A percentile compares a stretch with the other conserved stretches of the same genome.
Conservation (phyloP, 1,139 yeast species). For the Blastobotrys apis region DNA sequence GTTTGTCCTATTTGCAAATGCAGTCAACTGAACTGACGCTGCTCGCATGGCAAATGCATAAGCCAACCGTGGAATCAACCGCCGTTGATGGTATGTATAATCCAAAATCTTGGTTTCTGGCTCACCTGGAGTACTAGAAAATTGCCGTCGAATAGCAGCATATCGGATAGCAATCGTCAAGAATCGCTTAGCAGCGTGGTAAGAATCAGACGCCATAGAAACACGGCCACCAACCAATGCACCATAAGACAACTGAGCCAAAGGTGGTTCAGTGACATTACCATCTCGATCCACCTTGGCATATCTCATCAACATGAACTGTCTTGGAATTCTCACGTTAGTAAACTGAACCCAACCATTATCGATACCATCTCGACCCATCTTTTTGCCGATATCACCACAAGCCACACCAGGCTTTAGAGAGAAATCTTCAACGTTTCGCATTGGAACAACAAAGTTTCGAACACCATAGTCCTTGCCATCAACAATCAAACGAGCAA, state of each 20-base stretch:
- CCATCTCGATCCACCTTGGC: slow-evolving; percentile 70
- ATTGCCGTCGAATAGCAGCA: slow-evolving; percentile 87
- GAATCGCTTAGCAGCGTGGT: slow-evolving; percentile 72
- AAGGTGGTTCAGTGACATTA: slow-evolving; percentile 60
- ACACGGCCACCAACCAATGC: slow-evolving; percentile 89
- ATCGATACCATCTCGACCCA: slow-evolving; percentile 77
- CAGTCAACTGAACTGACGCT: slow-evolving; percentile 62
- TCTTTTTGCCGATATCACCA: slow-evolving; percentile 91
- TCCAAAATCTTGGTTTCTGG: slow-evolving; percentile 52
- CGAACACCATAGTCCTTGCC: slow-evolving; percentile 88
- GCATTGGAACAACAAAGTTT: slow-evolving; percentile 82
- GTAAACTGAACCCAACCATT: slow-evolving; percentile 94
- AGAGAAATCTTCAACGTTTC: slow-evolving; percentile 63
- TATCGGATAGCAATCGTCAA: slow-evolving; percentile 82
- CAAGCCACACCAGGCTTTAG: slow-evolving; percentile 73
- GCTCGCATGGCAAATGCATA: slow-evolving; percentile 74
- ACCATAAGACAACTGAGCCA: slow-evolving; percentile 82
- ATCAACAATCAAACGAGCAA: slow-evolving; percentile 75
- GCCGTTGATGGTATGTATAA: slow-evolving; percentile 81
- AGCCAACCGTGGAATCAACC: slow-evolving; percentile 77
- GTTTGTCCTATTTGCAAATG: slow-evolving; percentile 50
- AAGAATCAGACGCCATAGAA: slow-evolving; percentile 81
- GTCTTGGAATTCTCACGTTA: slow-evolving; percentile 76
- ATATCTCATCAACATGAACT: slow-evolving; percentile 76
- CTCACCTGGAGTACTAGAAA: slow-evolving; percentile 45